phyloP scores from a whole-genome alignment of 805 yeast species.

The Monosporozyma aquatica region DNA sequence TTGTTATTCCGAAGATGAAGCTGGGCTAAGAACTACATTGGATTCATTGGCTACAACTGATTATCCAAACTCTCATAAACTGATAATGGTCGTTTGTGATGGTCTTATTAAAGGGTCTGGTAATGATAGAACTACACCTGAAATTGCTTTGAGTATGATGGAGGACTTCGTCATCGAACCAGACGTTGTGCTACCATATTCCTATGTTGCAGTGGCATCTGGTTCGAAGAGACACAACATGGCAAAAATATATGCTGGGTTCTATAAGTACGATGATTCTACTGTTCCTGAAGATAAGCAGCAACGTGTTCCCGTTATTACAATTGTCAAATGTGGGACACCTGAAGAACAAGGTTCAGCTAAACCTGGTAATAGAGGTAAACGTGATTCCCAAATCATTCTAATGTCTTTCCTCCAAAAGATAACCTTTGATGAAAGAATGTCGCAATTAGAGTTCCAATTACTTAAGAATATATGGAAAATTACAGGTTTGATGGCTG shows the following conservation, averaged over 20 bases:
- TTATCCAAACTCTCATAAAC: constrained; percentile 90
- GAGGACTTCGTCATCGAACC: constrained; percentile 59
- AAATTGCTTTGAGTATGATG: constrained; percentile 81
- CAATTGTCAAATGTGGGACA: constrained; percentile 82
- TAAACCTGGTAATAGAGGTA: constrained; percentile 92
- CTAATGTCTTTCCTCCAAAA: constrained; percentile 85
- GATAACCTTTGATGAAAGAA: constrained; percentile 85
- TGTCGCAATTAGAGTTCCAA: constrained; percentile 83
- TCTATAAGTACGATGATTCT: constrained; percentile 70
- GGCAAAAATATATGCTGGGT: constrained; percentile 96
- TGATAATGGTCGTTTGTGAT: constrained; percentile 84
- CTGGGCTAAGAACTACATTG: constrained; percentile 74
- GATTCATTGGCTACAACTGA: constrained; percentile 91
- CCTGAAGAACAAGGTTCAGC: constrained; percentile 61
- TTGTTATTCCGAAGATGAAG: constrained; percentile 89
- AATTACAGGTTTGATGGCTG: constrained; percentile 78
- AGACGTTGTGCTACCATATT: constrained; percentile 70
- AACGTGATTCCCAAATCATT: constrained; percentile 87
- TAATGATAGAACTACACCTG: constrained; percentile 80
- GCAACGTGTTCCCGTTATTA: constrained; percentile 70
- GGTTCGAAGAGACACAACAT: constrained; percentile 93
- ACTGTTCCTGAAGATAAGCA: constrained; percentile 76
- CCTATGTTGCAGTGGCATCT: constrained; percentile 92
- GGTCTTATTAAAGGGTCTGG: constrained; percentile 94
- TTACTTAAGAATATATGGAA: constrained; percentile 67